A percentile compares a stretch with the other conserved stretches of the same genome.
Conservation (phyloP, 306 rosid species). For the Aeschynomene evenia region DNA sequence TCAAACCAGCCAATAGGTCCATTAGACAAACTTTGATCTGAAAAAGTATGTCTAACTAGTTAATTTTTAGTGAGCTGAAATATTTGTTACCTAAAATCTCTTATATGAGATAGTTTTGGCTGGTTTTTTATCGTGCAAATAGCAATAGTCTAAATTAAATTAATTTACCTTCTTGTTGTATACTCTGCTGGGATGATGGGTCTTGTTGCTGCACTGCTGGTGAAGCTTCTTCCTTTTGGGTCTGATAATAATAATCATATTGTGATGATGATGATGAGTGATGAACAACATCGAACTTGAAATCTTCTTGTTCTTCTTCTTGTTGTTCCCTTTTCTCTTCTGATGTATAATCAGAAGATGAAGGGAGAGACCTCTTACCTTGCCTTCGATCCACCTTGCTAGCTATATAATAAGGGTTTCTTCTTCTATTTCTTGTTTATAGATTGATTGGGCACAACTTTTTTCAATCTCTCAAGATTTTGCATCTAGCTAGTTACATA, state of each 20-base stretch:
- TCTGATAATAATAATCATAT: too few species aligned
- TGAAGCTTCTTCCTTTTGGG: constrained; percentile 27
- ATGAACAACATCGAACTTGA: constrained; percentile 2
- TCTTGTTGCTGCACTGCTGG: constrained; percentile 19
- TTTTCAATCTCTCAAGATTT: neutral
- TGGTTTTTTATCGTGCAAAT: neutral
- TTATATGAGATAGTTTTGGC: too few species aligned
- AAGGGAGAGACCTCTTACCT: constrained; percentile 50
- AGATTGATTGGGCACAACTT: neutral
- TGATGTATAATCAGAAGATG: constrained; percentile 37
- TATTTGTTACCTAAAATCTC: too few species aligned
- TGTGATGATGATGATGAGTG: too few species aligned
- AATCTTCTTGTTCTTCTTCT: neutral
- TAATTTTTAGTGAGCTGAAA: too few species aligned
- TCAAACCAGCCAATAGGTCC: too few species aligned
- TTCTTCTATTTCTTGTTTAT: constrained; percentile 2
- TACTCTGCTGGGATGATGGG: constrained; percentile 28
- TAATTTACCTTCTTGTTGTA: constrained; percentile 30
- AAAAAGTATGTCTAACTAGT: too few species aligned
- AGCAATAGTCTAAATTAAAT: neutral
- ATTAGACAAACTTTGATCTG: too few species aligned
- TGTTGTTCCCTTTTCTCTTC: constrained; percentile 37
- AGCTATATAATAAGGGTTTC: neutral
- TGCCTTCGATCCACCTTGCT: constrained; percentile 50
- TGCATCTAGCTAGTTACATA: neutral